Conservation (phyloP, 345 rosid genomes). For the Camelina sativa region DNA sequence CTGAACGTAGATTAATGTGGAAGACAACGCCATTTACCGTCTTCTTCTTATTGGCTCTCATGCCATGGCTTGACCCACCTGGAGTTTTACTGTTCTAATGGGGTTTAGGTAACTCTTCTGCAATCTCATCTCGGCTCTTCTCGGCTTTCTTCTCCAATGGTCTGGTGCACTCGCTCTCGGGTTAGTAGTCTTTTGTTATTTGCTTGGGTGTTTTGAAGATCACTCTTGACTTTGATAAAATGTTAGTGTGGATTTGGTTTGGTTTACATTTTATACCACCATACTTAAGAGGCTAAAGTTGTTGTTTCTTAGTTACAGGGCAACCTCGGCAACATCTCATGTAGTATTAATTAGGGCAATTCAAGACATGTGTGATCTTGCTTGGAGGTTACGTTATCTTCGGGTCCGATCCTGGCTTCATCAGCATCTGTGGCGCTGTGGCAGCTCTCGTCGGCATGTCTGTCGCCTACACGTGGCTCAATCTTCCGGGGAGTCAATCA, state of each 20-base stretch:
- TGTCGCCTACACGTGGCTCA: constrained; percentile 69
- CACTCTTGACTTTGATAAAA: not conserved
- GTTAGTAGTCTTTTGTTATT: constrained; percentile 47
- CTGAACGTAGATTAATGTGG: constrained; percentile 83
- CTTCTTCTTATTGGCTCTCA: constrained; percentile 76
- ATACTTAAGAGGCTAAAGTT: too few species aligned
- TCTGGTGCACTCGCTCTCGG: constrained; percentile 97
- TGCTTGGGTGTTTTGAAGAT: not conserved
- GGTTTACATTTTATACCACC: too few species aligned
- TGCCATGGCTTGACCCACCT: constrained; percentile 98
- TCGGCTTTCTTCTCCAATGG: constrained; percentile 96
- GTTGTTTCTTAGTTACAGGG: constrained; percentile 50
- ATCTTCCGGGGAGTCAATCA: constrained; percentile 50
- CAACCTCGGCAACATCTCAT: constrained; percentile 93
- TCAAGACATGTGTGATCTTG: constrained; percentile 84
- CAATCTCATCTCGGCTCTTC: constrained; percentile 75
- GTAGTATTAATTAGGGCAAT: constrained; percentile 87
- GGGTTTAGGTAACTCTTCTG: constrained; percentile 67
- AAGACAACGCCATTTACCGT: constrained; percentile 89
- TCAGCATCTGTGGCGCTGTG: constrained; percentile 80
- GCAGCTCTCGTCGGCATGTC: constrained; percentile 84
- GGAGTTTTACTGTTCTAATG: constrained; percentile 77
- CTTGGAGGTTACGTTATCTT: constrained; percentile 83
- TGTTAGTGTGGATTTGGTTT: too few species aligned
- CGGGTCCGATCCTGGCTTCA: constrained; percentile 72